Evolutionary conservation across 495 filamentous ascomycete species (phyloP).

Genomic region (Neurospora sp.): DNA sequence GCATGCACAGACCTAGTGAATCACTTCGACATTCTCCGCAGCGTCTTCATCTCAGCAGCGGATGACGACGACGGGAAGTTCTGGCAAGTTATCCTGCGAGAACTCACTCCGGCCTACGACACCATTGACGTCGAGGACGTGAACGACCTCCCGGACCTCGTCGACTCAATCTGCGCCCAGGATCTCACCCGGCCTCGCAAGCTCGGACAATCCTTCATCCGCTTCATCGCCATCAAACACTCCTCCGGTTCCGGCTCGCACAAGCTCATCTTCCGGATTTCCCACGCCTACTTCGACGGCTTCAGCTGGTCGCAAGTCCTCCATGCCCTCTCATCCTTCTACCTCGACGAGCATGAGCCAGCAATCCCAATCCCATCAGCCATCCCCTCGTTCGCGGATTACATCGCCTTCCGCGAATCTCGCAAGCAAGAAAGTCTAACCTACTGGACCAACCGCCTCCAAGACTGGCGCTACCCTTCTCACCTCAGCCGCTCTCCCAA

Average conservation of each 20-base stretch:
- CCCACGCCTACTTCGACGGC: conserved; percentile 60
- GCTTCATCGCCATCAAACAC: conserved; percentile 42
- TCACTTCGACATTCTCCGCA: conserved; percentile 51
- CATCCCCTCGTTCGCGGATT: not conserved
- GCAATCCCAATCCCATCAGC: not conserved
- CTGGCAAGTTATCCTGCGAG: conserved; percentile 51
- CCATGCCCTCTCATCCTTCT: conserved; percentile 40
- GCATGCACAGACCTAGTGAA: conserved; percentile 27
- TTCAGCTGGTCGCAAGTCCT: conserved; percentile 51
- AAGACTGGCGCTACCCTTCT: not conserved
- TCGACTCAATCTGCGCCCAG: conserved; percentile 15
- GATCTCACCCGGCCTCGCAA: conserved; percentile 23
- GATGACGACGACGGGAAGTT: conserved; percentile 28
- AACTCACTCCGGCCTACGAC: conserved; percentile 38
- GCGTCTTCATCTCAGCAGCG: conserved; percentile 46
- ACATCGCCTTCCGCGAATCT: not conserved
- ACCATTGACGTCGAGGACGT: conserved; percentile 39
- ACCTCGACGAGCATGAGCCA: conserved; percentile 28
- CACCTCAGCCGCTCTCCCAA: not conserved
- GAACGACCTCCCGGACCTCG: conserved; percentile 20
- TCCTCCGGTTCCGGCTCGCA: conserved; percentile 19
- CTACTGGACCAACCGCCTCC: not conserved
- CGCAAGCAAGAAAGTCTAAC: not conserved
- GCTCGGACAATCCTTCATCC: conserved; percentile 45
- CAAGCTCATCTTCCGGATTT: conserved; percentile 49